Percentiles rank a stretch among this genome's conserved stretches.
Conservation (phyloP, 169 alveolate genomes). For the Plasmodium vivax region DNA sequence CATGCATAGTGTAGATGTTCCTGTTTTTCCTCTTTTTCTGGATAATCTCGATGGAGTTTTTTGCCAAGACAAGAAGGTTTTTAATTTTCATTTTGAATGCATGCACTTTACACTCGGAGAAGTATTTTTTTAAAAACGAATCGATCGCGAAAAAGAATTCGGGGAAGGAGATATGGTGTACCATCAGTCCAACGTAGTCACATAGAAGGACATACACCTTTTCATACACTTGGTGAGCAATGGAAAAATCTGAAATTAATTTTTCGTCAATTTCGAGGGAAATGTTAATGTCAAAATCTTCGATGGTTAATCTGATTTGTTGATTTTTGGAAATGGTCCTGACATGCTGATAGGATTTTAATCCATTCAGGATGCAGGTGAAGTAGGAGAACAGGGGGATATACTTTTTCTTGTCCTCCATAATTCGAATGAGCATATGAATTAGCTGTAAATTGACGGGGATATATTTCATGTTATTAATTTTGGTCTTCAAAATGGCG, state of each 20-base stretch:
- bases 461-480: constrained; percentile 50
- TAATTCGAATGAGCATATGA: constrained; percentile 37
- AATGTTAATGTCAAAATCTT: constrained; percentile 46
- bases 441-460: constrained; percentile 54
- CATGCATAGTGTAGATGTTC: constrained; percentile 33
- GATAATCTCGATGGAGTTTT: constrained; percentile 58
- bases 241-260: constrained; percentile 35
- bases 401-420: constrained; percentile 62
- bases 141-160: constrained; percentile 65
- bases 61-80: constrained; percentile 20
- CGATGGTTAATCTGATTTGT: constrained; percentile 10
- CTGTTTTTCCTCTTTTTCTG: constrained; percentile 38
- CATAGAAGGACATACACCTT: constrained; percentile 45
- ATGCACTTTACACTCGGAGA: constrained; percentile 16
- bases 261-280: constrained; percentile 41
- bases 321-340: constrained; percentile 36
- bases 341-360: constrained; percentile 25
- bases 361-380: constrained; percentile 39
- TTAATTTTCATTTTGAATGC: constrained; percentile 26
- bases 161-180: constrained; percentile 55
- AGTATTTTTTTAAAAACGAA: constrained; percentile 36
- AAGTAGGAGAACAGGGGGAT: constrained; percentile 65
- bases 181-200: constrained; percentile 71
- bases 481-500: constrained; percentile 50
- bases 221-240: constrained; percentile 56